These are phyloP conservation scores for Sparassis latifolia DNA, from an alignment of 1,284 basidiomycete species.

Conservation along the genomic window DNA sequence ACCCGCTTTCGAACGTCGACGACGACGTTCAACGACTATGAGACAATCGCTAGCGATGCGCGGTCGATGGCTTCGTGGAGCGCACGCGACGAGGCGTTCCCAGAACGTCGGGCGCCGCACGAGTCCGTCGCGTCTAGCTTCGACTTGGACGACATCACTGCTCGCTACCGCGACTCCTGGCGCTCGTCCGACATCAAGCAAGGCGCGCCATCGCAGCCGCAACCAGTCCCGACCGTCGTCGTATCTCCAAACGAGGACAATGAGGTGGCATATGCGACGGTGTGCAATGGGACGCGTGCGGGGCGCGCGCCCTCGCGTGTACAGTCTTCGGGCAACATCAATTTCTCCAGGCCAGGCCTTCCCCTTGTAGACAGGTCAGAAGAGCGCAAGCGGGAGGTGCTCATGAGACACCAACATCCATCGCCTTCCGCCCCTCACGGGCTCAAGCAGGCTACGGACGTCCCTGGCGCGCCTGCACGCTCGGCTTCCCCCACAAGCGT, in stretches of 20 bases:
- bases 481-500: constrained; percentile 36
- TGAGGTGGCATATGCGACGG: constrained; percentile 23
- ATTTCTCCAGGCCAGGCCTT: constrained; percentile 51
- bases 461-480: constrained; percentile 4
- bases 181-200: constrained; percentile 9
- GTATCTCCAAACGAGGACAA: constrained; percentile 30
- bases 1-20: constrained; percentile 49
- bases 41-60: constrained; percentile 14
- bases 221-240: constrained; percentile 36
- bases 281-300: constrained; percentile 16
- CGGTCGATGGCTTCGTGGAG: constrained; percentile 15
- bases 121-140: constrained; percentile 22
- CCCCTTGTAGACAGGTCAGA: constrained; percentile 39
- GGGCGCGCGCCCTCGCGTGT: constrained; percentile 14
- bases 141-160: constrained; percentile 27
- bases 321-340: constrained; percentile 19
- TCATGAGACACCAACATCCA: constrained; percentile 45
- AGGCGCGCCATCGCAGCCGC: neutral
- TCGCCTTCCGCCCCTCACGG: constrained; percentile 2
- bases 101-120: neutral
- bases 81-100: constrained; percentile 3
- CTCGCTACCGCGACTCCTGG: constrained; percentile 22
- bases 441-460: neutral
- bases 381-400: constrained; percentile 51
- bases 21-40: constrained; percentile 30